Evolutionary conservation across 805 yeast species (phyloP), one percentile per base, ranked within the genome.

Genomic region (Candida sonorensis): DNA sequence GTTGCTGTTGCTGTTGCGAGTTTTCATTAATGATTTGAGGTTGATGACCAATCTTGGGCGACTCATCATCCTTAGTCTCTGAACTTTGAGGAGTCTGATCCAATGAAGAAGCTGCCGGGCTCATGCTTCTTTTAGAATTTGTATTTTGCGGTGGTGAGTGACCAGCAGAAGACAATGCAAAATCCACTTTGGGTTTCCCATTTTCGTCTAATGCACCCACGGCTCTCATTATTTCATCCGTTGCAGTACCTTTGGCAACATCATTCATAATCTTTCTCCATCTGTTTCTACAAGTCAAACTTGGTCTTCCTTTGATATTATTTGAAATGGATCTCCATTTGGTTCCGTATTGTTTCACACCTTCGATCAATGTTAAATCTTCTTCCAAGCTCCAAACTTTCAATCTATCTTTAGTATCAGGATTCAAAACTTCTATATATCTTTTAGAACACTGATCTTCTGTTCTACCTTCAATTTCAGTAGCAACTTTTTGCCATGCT

Each of bases 381-480:
- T 88, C 96, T 8, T 75, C 83, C 18, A 67, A 48, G 1, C 75
- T 62, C 97, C 97, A 88, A 3, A 81, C 77, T 44, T 85, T 69
- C 27, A 86, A 63, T 34, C 96, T 60, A 43, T 81, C 86, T 38
- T 76, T 75, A 8, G 87, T 81, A 17, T 64, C 67, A 5, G 97
- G 96, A 46, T 85, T 92, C 37, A 88, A 56, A 2, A 86, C 95
- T 49, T 88, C 97, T 11, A 79, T 75, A 53, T 84, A 88, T 46
- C 97, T 63, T 50, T 88, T 88, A 2, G 95, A 84, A 62, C 97
- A 88, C 61, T 88, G 97, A 55, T 87, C 96, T 49, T 87, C 95
- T 0, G 94, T 88, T 51, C 97, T 67, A 5, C 95, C 94, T 3
- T 75, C 72, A 10, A 88, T 81, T 33, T 72, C 78, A 31, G 67